These are phyloP conservation scores for Drechslera avenae DNA, from an alignment of 2,329 filamentous ascomycete genomes.

Conservation along the genomic window DNA sequence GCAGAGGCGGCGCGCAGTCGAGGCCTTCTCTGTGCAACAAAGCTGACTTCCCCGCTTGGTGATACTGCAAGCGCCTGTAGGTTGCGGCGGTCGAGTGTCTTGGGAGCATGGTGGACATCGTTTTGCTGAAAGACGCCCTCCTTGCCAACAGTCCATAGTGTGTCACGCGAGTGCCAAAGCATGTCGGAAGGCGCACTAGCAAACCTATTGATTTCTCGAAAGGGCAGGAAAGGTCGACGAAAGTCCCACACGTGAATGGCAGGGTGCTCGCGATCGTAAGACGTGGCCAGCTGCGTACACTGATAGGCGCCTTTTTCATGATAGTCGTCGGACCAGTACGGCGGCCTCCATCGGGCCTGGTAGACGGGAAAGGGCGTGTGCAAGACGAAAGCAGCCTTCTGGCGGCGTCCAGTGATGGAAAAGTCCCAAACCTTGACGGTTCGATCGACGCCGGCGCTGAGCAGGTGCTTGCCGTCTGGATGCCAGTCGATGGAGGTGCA, in stretches of 20 bases:
- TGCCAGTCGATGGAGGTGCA: conserved; percentile 71
- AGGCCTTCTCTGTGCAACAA: conserved; percentile 59
- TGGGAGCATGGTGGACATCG: conserved; percentile 64
- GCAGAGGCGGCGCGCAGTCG: conserved; percentile 49
- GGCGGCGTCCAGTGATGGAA: conserved; percentile 59
- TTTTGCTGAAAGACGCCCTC: conserved; percentile 67
- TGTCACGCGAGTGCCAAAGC: conserved; percentile 67
- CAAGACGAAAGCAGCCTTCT: conserved; percentile 64
- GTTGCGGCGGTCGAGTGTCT: conserved; percentile 62
- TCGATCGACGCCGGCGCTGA: conserved; percentile 66
- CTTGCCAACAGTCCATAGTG: conserved; percentile 67
- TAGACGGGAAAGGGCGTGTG: conserved; percentile 66
- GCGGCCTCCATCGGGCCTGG: conserved; percentile 67
- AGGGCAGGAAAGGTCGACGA: conserved; percentile 65
- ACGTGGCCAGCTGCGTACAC: conserved; percentile 66
- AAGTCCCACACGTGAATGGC: conserved; percentile 69
- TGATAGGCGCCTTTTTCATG: conserved; percentile 61
- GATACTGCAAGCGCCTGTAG: conserved; percentile 63
- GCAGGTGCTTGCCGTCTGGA: conserved; percentile 67
- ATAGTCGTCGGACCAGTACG: conserved; percentile 60
- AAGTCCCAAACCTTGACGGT: conserved; percentile 70
- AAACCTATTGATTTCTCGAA: conserved; percentile 64
- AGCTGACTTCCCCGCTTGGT: conserved; percentile 61
- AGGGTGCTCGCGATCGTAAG: conserved; percentile 66
- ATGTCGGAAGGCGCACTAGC: conserved; percentile 62